Evolutionary conservation across 1,139 yeast genomes (phyloP).

Genomic region (Pneumocystis canis): DNA sequence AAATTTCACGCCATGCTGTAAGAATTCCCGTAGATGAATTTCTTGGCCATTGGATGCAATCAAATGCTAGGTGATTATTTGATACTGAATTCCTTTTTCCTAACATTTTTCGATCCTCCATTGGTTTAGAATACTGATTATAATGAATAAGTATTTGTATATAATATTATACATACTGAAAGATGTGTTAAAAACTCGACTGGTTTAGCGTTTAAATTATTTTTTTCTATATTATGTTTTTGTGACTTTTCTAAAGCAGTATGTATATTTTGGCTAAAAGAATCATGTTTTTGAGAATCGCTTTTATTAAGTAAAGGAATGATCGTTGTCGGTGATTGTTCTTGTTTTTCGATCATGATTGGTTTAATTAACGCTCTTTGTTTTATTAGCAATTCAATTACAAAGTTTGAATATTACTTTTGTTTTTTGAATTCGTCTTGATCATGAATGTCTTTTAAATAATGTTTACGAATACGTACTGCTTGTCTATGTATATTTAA

Average conservation of each 20-base stretch:
- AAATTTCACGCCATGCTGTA: constrained; percentile 12
- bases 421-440: not conserved
- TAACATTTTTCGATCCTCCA: too few species aligned
- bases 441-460: not conserved
- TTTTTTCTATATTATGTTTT: not conserved
- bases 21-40: constrained; percentile 10
- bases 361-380: not conserved
- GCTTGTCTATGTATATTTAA: not conserved
- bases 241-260: not conserved
- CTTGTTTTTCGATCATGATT: not conserved
- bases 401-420: not conserved
- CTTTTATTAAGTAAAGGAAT: not conserved
- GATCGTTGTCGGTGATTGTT: not conserved
- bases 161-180: not conserved
- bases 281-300: not conserved
- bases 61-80: not conserved
- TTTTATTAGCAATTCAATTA: not conserved
- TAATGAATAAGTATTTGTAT: not conserved
- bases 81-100: not conserved
- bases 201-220: not conserved
- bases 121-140: not conserved
- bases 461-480: not conserved
- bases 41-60: constrained; percentile 8
- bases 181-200: not conserved
- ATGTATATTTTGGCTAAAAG: not conserved